Base-by-base conservation (phyloP, 345 rosid genomes). In the Arabis alpina region DNA sequence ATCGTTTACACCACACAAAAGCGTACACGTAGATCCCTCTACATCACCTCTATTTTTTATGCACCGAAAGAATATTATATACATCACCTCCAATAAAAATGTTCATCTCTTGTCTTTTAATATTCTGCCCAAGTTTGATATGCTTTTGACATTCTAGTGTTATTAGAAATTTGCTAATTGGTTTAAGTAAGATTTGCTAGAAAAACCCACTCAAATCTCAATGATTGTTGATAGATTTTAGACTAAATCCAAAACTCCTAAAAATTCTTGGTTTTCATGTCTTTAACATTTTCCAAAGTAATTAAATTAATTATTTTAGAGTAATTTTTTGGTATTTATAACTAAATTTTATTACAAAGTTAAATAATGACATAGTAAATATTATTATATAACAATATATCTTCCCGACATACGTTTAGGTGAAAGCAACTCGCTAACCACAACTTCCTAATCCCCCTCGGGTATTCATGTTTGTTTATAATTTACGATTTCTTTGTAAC, bases 341-440 rank as follows among this genome's bases (percentile, higher is more conserved):
- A n/a, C n/a, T n/a, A n/a, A n/a, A n/a, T n/a, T n/a, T n/a, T n/a
- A n/a, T n/a, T n/a, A n/a, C n/a, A n/a, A n/a, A n/a, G n/a, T n/a
- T n/a, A n/a, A n/a, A n/a, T n/a, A n/a, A n/a, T n/a, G n/a, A n/a
- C n/a, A 40, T 39, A 8, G 30, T 30, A 73, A 42, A 58, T 50
- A 30, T 9, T 41, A 74, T 32, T 66, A 58, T 19, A 57, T 36
- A 61, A 36, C 43, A 61, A 39, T 61, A 57, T 36, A 43, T 58
- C 36, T 32, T 50, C 59, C 64, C 23, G 63, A 54, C 52, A 13
- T 24, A 61, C 52, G 6, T 24, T 25, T 68, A 68, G 58, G 49
- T 49, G 74, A 68, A 68, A 75, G 58, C 70, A 68, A 75, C 64
- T 27, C 42, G 27, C 59, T 47, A 68, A 68, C 64, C 3, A 43